Evolutionary conservation across 2,329 filamentous ascomycete species (phyloP), one percentile per base, ranked within the genome.

Genomic region (Aureobasidium sp.): DNA sequence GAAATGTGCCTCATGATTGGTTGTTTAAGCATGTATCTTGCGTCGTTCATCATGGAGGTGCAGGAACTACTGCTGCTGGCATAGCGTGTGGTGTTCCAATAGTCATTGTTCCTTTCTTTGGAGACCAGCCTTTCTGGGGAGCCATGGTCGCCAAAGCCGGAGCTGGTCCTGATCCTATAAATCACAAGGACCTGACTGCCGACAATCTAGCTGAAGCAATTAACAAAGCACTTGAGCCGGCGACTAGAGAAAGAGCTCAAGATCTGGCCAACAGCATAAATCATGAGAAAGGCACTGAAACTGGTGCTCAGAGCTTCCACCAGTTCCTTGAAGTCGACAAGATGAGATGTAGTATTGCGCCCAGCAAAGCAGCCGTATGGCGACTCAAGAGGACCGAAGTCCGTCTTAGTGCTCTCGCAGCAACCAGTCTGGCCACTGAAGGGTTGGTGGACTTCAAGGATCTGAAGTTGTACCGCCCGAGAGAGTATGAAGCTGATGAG

Each of bases 401-500:
- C 26, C 80, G 79, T 1, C 75, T 95, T 15, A 91, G 88, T 69
- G 80, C 88, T 0, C 78, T 93, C 55, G 89, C 88, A 13, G 89
- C 88, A 2, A 80, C 85, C 2, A 80, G 86, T 0, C 74, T 93
- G 43, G 84, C 86, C 1, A 81, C 84, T 12, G 80, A 83, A 65
- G 84, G 83, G 0, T 73, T 85, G 24, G 65, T 94, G 6, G 79
- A 85, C 59, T 87, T 88, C 66, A 79, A 83, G 0, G 84, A 92
- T 67, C 72, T 93, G n/a, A 89, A 90, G 68, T 72, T 92, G 84
- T 67, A 63, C 60, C 61, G 81, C 20, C 67, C 81, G 8, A 72
- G 75, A 64, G 89, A 93, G 71, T 90, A 92, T 71, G 84, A 87
- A 64, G 89, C 88, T 0, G 87, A 90, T 63, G 84, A 87, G 32